A percentile compares a stretch with the other conserved stretches of the same genome.
Evolutionary conservation across 306 rosid species (phyloP).

Genomic region (Castanea sativa): DNA sequence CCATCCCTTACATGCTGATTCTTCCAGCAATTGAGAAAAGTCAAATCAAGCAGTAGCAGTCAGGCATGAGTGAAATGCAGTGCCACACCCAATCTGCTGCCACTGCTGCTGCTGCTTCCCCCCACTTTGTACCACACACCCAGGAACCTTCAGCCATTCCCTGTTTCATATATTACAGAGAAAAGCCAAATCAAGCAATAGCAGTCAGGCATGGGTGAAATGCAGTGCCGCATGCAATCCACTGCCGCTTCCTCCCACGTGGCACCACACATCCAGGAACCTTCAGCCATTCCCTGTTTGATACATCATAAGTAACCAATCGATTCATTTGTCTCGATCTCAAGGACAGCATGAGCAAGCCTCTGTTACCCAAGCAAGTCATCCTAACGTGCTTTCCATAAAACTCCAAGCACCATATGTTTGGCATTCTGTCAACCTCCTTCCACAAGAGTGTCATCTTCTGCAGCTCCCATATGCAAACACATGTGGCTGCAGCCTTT

Average conservation of each 20-base stretch:
- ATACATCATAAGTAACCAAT: constrained; percentile 65
- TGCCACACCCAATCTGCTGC: constrained; percentile 65
- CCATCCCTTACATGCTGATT: constrained; percentile 17
- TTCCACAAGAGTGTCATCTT: constrained; percentile 94
- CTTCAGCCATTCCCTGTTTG: constrained; percentile 76
- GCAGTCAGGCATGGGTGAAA: constrained; percentile 78
- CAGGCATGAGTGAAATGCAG: constrained; percentile 75
- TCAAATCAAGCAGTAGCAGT: constrained; percentile 61
- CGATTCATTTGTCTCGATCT: constrained; percentile 64
- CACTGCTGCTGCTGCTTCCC: constrained; percentile 63
- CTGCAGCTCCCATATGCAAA: constrained; percentile 97
- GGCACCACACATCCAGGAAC: constrained; percentile 72
- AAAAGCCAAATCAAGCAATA: constrained; percentile 46
- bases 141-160: constrained; percentile 85
- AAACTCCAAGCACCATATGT: constrained; percentile 92
- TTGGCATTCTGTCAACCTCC: constrained; percentile 99
- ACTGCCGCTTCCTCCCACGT: constrained; percentile 60
- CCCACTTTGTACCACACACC: constrained; percentile 55
- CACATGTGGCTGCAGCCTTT: constrained; percentile 87
- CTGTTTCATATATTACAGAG: constrained; percentile 48
- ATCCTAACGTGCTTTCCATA: constrained; percentile 94
- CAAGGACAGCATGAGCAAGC: constrained; percentile 87
- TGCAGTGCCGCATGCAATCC: constrained; percentile 73
- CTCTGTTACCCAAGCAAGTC: constrained; percentile 93
- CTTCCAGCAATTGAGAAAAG: constrained; percentile 14